These are phyloP conservation scores for Pseudogymnoascus verrucosus DNA, from an alignment of 2,329 filamentous ascomycete species.

Conservation along the genomic window DNA sequence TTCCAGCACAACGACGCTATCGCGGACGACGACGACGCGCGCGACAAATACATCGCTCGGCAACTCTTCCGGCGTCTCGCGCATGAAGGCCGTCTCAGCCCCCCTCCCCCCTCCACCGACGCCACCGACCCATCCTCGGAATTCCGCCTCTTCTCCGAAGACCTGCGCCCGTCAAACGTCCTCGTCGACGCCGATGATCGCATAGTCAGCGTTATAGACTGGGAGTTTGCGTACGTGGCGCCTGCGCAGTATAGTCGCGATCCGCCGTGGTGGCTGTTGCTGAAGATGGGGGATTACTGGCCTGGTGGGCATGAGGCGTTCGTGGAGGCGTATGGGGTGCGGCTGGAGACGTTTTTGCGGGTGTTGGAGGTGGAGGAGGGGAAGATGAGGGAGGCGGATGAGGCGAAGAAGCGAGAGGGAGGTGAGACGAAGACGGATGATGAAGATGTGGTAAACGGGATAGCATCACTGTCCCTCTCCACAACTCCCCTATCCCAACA, in stretches of 20 bases:
- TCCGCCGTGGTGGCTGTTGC: constrained; percentile 34
- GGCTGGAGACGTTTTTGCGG: constrained; percentile 28
- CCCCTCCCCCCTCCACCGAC: background rate
- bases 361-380: constrained; percentile 28
- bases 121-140: background rate
- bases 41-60: constrained; percentile 36
- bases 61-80: constrained; percentile 33
- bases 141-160: constrained; percentile 29
- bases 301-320: constrained; percentile 25
- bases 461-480: background rate
- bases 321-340: constrained; percentile 26
- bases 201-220: constrained; percentile 32
- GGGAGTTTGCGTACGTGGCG: constrained; percentile 33
- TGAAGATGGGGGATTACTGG: constrained; percentile 30
- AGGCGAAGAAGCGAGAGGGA: too few relatives aligned
- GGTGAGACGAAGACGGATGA: too few relatives aligned
- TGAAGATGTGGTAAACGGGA: background rate
- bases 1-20: constrained; percentile 36
- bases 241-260: constrained; percentile 29
- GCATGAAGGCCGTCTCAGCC: background rate
- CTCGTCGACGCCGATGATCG: constrained; percentile 25
- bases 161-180: constrained; percentile 29
- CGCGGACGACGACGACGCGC: constrained; percentile 31
- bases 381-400: constrained; percentile 8
- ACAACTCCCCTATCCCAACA: too few relatives aligned